These are phyloP conservation scores for Fraxinus greggii DNA, from an alignment of 305 asterid species.

Conservation along the genomic window DNA sequence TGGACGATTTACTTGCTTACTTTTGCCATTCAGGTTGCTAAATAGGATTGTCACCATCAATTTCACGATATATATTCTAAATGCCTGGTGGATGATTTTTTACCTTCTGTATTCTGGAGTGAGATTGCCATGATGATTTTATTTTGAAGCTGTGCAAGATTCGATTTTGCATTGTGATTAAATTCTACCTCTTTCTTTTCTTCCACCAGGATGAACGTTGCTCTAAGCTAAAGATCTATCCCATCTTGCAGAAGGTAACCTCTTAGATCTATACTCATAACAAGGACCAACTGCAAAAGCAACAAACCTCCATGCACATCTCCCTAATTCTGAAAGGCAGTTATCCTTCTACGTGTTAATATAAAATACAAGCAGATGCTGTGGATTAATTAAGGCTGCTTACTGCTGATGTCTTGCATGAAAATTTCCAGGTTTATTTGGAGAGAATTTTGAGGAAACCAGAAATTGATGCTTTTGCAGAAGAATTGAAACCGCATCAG, in stretches of 20 bases:
- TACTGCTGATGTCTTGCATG: conserved; percentile 23
- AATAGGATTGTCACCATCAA: background rate
- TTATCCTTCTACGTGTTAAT: background rate
- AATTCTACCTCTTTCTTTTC: conserved; percentile 16
- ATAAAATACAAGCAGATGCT: background rate
- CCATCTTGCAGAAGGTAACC: conserved; percentile 93
- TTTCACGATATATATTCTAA: background rate
- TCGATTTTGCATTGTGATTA: conserved; percentile 17
- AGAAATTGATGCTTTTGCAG: conserved; percentile 95
- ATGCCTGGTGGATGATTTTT: background rate
- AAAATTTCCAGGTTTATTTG: conserved; percentile 70
- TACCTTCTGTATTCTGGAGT: conserved; percentile 8
- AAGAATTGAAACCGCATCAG: conserved; percentile 98
- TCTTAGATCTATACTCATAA: conserved; percentile 17
- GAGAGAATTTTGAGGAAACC: conserved; percentile 95
- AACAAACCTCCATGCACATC: background rate
- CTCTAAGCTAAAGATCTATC: conserved; percentile 88
- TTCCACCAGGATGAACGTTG: conserved; percentile 89
- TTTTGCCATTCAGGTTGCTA: background rate
- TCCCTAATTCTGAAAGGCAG: conserved; percentile 11
- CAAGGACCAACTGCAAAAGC: background rate
- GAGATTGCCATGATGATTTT: conserved; percentile 7
- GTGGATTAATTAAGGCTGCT: conserved; percentile 8
- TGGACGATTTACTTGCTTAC: background rate
- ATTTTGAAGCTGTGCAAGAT: conserved; percentile 10